phyloP scores from a whole-genome alignment of 2,329 filamentous ascomycete species.

The Orbilia brochopaga region DNA sequence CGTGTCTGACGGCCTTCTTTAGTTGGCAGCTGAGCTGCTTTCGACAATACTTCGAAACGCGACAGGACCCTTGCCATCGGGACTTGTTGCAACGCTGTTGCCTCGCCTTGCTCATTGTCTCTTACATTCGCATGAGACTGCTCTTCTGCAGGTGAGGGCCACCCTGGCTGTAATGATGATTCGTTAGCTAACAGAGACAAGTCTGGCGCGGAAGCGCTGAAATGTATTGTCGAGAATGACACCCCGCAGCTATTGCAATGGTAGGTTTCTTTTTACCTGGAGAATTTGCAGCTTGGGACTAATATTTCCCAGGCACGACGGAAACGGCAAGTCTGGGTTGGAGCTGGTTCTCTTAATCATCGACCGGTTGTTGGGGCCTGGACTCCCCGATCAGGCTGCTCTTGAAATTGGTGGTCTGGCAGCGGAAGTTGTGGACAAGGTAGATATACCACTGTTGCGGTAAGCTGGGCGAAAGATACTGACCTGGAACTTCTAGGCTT shows the following conservation, averaged over 20 bases:
- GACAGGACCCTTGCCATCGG: conserved; percentile 80
- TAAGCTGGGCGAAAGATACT: neutral
- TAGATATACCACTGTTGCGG: conserved; percentile 57
- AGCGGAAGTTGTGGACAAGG: conserved; percentile 93
- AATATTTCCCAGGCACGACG: conserved; percentile 61
- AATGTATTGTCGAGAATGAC: conserved; percentile 88
- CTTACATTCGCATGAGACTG: conserved; percentile 82
- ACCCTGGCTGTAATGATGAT: neutral
- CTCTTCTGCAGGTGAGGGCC: conserved; percentile 70
- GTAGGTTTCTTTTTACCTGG: conserved; percentile 59
- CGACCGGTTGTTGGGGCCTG: conserved; percentile 81
- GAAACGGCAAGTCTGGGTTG: conserved; percentile 77
- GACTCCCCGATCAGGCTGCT: conserved; percentile 89
- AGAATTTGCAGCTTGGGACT: neutral
- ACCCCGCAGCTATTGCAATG: conserved; percentile 87
- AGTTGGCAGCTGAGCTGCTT: conserved; percentile 83
- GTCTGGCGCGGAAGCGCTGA: conserved; percentile 81
- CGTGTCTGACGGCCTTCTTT: conserved; percentile 46
- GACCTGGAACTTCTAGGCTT: conserved; percentile 62
- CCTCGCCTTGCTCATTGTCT: conserved; percentile 85
- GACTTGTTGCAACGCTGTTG: conserved; percentile 82
- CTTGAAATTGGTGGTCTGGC: conserved; percentile 95
- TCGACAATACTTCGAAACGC: conserved; percentile 81
- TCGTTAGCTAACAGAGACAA: conserved; percentile 5
- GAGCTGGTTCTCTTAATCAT: conserved; percentile 91